Conservation (phyloP, 129 eudicot species). For the Deinandra increscens region DNA sequence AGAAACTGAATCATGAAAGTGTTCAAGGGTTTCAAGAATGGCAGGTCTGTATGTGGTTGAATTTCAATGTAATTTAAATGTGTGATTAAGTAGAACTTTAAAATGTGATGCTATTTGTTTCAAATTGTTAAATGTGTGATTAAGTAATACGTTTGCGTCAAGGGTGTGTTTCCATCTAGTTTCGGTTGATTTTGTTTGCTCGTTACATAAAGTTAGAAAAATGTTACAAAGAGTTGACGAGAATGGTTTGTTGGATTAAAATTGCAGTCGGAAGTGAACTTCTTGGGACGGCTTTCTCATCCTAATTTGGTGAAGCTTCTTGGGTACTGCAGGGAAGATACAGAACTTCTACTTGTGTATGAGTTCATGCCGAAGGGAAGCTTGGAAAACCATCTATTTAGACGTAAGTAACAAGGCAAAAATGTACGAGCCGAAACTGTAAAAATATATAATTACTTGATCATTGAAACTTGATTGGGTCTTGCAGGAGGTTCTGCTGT, state of each 20-base stretch:
- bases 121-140: constrained; percentile 2
- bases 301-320: constrained; percentile 82
- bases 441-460: not conserved
- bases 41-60: constrained; percentile 50
- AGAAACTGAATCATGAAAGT: constrained; percentile 68
- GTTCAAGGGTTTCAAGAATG: constrained; percentile 82
- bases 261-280: constrained; percentile 84
- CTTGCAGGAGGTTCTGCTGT: constrained; percentile 50
- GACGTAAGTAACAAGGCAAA: constrained; percentile 48
- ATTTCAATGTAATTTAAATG: not conserved
- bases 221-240: not conserved
- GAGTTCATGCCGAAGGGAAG: constrained; percentile 84
- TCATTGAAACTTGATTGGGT: constrained; percentile 17
- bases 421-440: not conserved
- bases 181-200: not conserved
- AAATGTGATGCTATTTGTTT: constrained; percentile 7
- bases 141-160: not conserved
- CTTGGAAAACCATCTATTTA: constrained; percentile 86
- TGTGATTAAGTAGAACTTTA: not conserved
- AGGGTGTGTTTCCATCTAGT: not conserved
- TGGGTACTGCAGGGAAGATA: constrained; percentile 86
- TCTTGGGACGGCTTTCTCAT: constrained; percentile 82
- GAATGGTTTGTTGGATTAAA: constrained; percentile 2
- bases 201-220: not conserved
- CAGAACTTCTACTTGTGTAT: constrained; percentile 76